A percentile compares a stretch with the other conserved stretches of the same genome.
Evolutionary conservation across 2,329 filamentous ascomycete genomes (phyloP).

Genomic region (Aspergillus uvarum): DNA sequence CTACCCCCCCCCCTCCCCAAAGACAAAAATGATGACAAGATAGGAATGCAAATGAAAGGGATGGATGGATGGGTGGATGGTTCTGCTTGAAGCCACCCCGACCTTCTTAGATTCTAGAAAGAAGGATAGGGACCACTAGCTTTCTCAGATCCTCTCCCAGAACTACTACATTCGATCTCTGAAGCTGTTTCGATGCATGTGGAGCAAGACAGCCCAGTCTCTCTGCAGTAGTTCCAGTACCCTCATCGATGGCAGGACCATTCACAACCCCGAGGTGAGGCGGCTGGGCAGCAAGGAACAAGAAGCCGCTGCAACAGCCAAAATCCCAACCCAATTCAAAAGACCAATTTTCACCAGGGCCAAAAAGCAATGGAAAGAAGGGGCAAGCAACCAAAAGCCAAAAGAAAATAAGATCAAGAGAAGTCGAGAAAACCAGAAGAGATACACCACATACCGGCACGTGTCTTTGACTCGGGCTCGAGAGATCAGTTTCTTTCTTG

Average conservation of each 20-base stretch:
- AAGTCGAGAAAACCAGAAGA: slow-evolving; percentile 11
- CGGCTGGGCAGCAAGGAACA: slow-evolving; percentile 15
- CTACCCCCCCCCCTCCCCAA: neutral
- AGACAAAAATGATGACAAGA: slow-evolving; percentile 1
- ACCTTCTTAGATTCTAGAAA: neutral
- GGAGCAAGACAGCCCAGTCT: slow-evolving; percentile 8
- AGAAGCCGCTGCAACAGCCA: slow-evolving; percentile 4
- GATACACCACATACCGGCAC: slow-evolving; percentile 22
- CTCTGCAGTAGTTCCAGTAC: slow-evolving; percentile 6
- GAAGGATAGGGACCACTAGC: neutral
- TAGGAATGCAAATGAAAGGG: slow-evolving; percentile 8
- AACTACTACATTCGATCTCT: neutral
- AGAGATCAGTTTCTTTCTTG: slow-evolving; percentile 15
- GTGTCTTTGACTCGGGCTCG: slow-evolving; percentile 14
- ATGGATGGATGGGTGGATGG: neutral
- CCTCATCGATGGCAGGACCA: slow-evolving; percentile 11
- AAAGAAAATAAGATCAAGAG: neutral
- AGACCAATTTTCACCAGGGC: neutral
- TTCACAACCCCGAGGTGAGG: slow-evolving; percentile 9
- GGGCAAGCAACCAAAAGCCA: neutral
- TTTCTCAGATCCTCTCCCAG: too few species aligned
- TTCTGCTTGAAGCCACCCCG: slow-evolving; percentile 2
- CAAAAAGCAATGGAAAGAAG: neutral
- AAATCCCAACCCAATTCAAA: neutral
- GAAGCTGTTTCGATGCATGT: slow-evolving; percentile 3